Evolutionary conservation across 495 filamentous ascomycete species (phyloP), one percentile per base, ranked within the genome.

Genomic region (Xanthoparmelia taractica): DNA sequence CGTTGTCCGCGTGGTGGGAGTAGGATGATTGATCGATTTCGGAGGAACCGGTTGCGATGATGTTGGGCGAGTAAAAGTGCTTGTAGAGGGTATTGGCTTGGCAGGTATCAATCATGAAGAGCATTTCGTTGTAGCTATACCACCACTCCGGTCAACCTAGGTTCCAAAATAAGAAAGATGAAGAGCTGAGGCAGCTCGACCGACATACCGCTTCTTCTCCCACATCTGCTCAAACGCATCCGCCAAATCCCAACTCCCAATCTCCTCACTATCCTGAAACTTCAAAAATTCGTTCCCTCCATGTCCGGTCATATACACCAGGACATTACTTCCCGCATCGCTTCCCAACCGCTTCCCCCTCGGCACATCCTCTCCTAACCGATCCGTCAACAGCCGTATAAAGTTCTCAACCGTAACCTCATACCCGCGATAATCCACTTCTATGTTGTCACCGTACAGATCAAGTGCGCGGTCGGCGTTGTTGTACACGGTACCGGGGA

Each of bases 81-180:
- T 84, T 91, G 78, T 96, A 98, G 90, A 98, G 96, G 17, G 94
- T 98, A 69, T 98, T 98, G 43, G 94, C 94, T 77, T 98, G 94
- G 76, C 94, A 98, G 0, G 94, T 98, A 76, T 98, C 94, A 76
- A 98, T 97, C 94, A 98, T 98, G 79, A 98, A 98, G 61, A 98
- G 83, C 66, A 98, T 83, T 73, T 98, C 94, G 68, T 97, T 90
- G 72, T 91, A 91, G 70, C 84, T 87, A 59, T 17, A 1, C 8
- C 27, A 27, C 25, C 23, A 11, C 11, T 48, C 8, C 20, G n/a
- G 27, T 61, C 17, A 56, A 47, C 36, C 10, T 33, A 8, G 10
- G 11, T 18, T 41, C 52, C 33, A 13, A 27, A 20, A 27, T 7
- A 43, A n/a, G 10, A 10, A 6, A 15, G 31, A 20, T 3, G n/a